Evolutionary conservation across 208 protist species (phyloP).

Genomic region (Entamoeba invadens): DNA sequence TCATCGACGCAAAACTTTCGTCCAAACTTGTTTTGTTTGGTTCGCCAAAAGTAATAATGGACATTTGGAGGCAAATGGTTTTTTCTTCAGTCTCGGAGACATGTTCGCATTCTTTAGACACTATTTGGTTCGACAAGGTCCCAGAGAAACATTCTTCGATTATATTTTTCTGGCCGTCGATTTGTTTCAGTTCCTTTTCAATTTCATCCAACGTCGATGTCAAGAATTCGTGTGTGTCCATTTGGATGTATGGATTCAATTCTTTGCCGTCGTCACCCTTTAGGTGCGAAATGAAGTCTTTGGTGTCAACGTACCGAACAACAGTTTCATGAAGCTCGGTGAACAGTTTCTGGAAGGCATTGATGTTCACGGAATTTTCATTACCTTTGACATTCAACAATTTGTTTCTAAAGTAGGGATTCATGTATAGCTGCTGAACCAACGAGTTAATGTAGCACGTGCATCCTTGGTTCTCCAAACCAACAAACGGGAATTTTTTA

Average conservation of each 20-base stretch:
- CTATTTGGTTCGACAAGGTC: not conserved
- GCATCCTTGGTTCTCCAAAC: not conserved
- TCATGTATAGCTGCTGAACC: not conserved
- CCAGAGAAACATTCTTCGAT: not conserved
- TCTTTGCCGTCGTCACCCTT: not conserved
- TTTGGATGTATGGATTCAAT: not conserved
- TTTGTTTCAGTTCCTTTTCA: not conserved
- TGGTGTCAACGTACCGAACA: not conserved
- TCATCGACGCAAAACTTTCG: not conserved
- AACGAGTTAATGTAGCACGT: constrained; percentile 6
- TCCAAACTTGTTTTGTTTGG: not conserved
- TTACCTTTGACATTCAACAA: constrained; percentile 1
- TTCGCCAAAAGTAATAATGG: not conserved
- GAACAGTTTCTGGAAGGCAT: not conserved
- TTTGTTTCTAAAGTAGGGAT: not conserved
- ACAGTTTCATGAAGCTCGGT: not conserved
- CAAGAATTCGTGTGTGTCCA: constrained; percentile 4
- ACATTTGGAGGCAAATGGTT: not conserved
- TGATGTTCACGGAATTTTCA: not conserved
- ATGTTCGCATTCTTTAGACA: not conserved
- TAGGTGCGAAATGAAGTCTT: not conserved
- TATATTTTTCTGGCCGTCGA: not conserved
- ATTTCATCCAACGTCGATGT: not conserved
- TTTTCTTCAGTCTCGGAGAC: not conserved
- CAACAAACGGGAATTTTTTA: not conserved